A percentile compares a stretch with the other conserved stretches of the same genome.
phyloP scores from a whole-genome alignment of 495 filamentous ascomycete genomes.

The Neurospora sp. region DNA sequence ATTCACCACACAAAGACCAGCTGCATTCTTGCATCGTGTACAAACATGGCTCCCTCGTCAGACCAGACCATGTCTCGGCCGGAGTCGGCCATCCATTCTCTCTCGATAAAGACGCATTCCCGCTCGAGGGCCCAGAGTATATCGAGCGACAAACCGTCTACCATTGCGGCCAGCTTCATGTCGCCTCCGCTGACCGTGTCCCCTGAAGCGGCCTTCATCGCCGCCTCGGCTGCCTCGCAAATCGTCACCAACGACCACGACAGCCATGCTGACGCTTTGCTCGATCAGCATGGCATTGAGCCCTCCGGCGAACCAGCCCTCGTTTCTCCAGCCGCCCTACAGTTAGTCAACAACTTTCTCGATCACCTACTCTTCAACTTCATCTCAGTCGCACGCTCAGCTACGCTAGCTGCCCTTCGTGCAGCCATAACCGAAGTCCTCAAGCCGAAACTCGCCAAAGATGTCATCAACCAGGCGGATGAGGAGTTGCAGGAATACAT shows the following conservation, averaged over 20 bases:
- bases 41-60: slow-evolving; percentile 17
- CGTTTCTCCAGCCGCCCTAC: slow-evolving; percentile 66
- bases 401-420: slow-evolving; percentile 65
- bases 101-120: slow-evolving; percentile 25
- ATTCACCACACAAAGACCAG: not conserved
- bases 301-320: slow-evolving; percentile 56
- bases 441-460: slow-evolving; percentile 76
- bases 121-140: slow-evolving; percentile 41
- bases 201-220: slow-evolving; percentile 82
- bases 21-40: not conserved
- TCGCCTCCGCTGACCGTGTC: slow-evolving; percentile 56
- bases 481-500: slow-evolving; percentile 85
- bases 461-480: slow-evolving; percentile 80
- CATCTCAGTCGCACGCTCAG: slow-evolving; percentile 68
- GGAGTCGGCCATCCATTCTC: slow-evolving; percentile 27
- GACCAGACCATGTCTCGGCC: slow-evolving; percentile 33
- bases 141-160: slow-evolving; percentile 46
- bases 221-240: slow-evolving; percentile 77
- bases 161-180: slow-evolving; percentile 40
- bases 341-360: slow-evolving; percentile 82
- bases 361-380: slow-evolving; percentile 90
- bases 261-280: slow-evolving; percentile 53
- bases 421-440: slow-evolving; percentile 80
- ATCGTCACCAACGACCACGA: slow-evolving; percentile 86
- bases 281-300: slow-evolving; percentile 53